Evolutionary conservation across 768 basidiomycete genomes (phyloP), one percentile per base, ranked within the genome.

Genomic region (Punctularia strigosozonata): DNA sequence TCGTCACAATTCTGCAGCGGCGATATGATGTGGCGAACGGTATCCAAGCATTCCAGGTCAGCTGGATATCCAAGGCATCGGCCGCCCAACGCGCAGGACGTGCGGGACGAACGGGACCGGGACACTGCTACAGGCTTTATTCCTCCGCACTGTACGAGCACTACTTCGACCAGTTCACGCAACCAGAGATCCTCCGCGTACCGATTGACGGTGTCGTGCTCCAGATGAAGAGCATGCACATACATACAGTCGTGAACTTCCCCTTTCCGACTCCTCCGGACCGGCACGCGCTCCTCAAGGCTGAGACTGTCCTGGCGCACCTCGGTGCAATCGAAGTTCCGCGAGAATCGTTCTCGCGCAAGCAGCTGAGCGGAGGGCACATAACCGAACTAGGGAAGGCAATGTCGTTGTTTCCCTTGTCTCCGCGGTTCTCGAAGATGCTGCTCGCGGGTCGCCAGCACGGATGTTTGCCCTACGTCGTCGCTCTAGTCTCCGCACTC

Each of bases 201-300:
- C 92, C 95, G 0, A 94, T 98, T 48, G 95, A 98, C 50, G 92
- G 91, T 2, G 81, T 98, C 18, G 86, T 98, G 6, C 66, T 98
- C 23, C 92, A 97, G 58, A 97, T 99, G 94, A 99, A 99, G 66
- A 80, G 78, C 57, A 97, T 99, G 91, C 88, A 94, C 53, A 94
- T 99, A 42, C 91, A 98, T 51, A 71, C 88, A 1, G 89, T 98
- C 26, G 69, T 88, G 49, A 98, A 98, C 62, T 99, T 99, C 58
- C 95, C 95, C 13, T 98, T 98, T 61, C 95, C 95, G 1, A 97
- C 95, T 0, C 83, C 94, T 12, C 95, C 95, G 0, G 87, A 95
- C 56, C 74, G 81, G 25, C 50, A 58, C 7, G 71, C 75, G 4
- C 65, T 99, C 31, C 69, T 65, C 41, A 82, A 80, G 51, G 90